phyloP scores from a whole-genome alignment of 1,284 basidiomycete species.

The Trichosporon sp. region DNA sequence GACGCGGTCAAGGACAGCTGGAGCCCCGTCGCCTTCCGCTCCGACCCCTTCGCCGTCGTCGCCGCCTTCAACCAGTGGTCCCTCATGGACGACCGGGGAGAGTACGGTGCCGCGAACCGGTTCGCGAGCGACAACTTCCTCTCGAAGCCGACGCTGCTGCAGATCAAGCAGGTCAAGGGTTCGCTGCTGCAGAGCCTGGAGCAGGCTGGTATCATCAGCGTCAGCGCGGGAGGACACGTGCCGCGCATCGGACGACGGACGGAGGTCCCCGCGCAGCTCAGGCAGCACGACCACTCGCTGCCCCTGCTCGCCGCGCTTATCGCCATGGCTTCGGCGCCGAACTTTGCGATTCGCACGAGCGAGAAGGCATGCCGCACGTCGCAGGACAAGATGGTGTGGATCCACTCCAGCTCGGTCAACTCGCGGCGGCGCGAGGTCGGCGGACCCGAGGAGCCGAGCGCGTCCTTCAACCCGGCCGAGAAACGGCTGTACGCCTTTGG shows the following conservation, averaged over 20 bases:
- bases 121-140: conserved; percentile 90
- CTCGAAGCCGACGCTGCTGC: conserved; percentile 76
- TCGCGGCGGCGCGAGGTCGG: conserved; percentile 66
- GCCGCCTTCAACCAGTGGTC: conserved; percentile 84
- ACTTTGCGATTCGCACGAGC: conserved; percentile 82
- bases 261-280: conserved; percentile 68
- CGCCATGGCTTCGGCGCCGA: conserved; percentile 85
- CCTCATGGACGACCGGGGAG: conserved; percentile 67
- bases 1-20: conserved; percentile 75
- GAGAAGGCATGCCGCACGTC: conserved; percentile 75
- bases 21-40: conserved; percentile 72
- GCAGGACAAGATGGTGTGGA: conserved; percentile 69
- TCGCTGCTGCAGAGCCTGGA: conserved; percentile 79
- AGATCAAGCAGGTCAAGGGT: conserved; percentile 81
- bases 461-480: conserved; percentile 60
- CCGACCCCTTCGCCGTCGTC: conserved; percentile 80
- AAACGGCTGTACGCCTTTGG: conserved; percentile 82
- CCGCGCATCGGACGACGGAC: conserved; percentile 39
- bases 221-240: conserved; percentile 66
- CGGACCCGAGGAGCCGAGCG: conserved; percentile 57
- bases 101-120: conserved; percentile 67
- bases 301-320: conserved; percentile 85
- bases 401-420: conserved; percentile 88
- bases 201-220: conserved; percentile 76
- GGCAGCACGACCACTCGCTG: conserved; percentile 72